These are phyloP conservation scores for Copromyces sp. DNA, from an alignment of 495 filamentous ascomycete genomes.

Conservation along the genomic window DNA sequence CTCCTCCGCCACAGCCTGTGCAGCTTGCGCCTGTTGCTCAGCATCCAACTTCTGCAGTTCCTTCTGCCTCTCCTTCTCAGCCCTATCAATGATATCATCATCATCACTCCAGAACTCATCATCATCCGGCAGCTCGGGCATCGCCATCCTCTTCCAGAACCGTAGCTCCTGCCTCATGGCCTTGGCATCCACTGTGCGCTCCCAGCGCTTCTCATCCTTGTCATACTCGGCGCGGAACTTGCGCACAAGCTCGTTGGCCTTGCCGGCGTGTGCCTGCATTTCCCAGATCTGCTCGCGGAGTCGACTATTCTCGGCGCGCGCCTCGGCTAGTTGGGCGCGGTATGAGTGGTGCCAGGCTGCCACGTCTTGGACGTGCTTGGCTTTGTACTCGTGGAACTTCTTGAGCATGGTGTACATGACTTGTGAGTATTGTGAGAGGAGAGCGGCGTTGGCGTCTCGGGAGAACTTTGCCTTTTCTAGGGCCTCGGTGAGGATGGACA, in stretches of 20 bases:
- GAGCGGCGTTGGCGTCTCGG: slow-evolving; percentile 41
- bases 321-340: slow-evolving; percentile 45
- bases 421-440: slow-evolving; percentile 38
- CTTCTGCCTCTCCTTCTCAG: slow-evolving; percentile 37
- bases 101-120: slow-evolving; percentile 45
- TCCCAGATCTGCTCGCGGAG: slow-evolving; percentile 49
- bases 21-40: slow-evolving; percentile 27
- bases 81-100: slow-evolving; percentile 43
- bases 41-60: slow-evolving; percentile 27
- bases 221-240: slow-evolving; percentile 37
- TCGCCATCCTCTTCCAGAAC: slow-evolving; percentile 47
- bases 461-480: slow-evolving; percentile 42
- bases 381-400: slow-evolving; percentile 43
- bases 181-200: slow-evolving; percentile 33
- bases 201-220: slow-evolving; percentile 36
- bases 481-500: slow-evolving; percentile 41
- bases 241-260: slow-evolving; percentile 39
- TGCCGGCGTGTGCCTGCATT: slow-evolving; percentile 41
- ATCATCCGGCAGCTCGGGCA: slow-evolving; percentile 39
- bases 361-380: slow-evolving; percentile 39
- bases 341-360: slow-evolving; percentile 47
- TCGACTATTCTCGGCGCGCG: slow-evolving; percentile 43
- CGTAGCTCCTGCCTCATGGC: slow-evolving; percentile 38
- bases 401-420: slow-evolving; percentile 38
- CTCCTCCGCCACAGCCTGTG: slow-evolving; percentile 9